These are phyloP conservation scores for Candida michaelii DNA, from an alignment of 805 yeast genomes.

Conservation along the genomic window DNA sequence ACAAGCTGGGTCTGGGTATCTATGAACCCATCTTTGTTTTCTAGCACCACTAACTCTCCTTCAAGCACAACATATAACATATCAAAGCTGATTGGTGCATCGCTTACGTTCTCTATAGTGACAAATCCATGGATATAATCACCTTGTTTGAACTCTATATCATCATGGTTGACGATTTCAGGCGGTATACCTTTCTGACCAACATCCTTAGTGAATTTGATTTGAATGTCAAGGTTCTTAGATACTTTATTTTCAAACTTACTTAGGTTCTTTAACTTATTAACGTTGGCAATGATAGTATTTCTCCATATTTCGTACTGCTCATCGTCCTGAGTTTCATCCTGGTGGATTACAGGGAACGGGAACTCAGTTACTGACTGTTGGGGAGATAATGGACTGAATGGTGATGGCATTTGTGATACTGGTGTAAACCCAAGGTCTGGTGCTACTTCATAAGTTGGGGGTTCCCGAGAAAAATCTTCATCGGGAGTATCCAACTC, in stretches of 20 bases:
- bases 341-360: constrained; percentile 15
- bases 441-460: constrained; percentile 33
- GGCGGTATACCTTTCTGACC: constrained; percentile 42
- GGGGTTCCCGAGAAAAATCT: constrained; percentile 41
- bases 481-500: constrained; percentile 37
- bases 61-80: constrained; percentile 47
- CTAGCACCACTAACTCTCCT: constrained; percentile 31
- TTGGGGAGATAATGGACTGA: constrained; percentile 10
- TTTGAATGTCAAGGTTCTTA: constrained; percentile 29
- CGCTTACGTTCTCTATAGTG: constrained; percentile 32
- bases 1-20: constrained; percentile 26
- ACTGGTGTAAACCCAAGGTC: constrained; percentile 17
- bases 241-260: constrained; percentile 28
- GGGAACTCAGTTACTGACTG: constrained; percentile 16
- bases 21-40: constrained; percentile 22
- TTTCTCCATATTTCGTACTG: constrained; percentile 33
- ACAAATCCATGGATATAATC: constrained; percentile 46
- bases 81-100: constrained; percentile 37
- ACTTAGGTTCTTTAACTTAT: constrained; percentile 35
- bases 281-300: constrained; percentile 43
- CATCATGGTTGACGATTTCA: constrained; percentile 30
- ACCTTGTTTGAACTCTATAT: constrained; percentile 38
- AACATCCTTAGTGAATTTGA: constrained; percentile 37
- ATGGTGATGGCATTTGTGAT: constrained; percentile 17
- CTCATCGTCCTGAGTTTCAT: constrained; percentile 9